Base-by-base conservation (phyloP, 1,284 basidiomycete genomes). In the Phellinidium pouzarii region DNA sequence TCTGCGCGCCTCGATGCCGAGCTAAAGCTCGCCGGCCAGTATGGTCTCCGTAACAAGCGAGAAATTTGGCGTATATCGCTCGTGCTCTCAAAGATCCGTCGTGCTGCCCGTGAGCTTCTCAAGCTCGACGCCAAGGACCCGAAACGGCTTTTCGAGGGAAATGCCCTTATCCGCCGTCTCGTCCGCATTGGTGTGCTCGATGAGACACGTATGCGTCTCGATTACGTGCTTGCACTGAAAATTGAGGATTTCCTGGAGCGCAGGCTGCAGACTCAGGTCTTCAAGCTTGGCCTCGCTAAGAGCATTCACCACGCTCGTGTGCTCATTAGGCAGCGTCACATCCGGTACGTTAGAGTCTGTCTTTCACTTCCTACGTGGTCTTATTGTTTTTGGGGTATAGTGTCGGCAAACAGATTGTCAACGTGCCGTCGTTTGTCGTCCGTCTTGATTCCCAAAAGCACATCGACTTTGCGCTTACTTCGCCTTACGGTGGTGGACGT, bases 201-300 rank as follows among this genome's bases (percentile, higher is more conserved):
- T 72, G 95, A 99, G 81, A 78, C 83, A 61, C 90, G 94, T 73
- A 98, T 99, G 96, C 86, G 93, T 76, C 90, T 97, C 75, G 94
- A 98, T 89, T 99, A 98, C 87, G 95, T 98, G 78, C 78, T 99
- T 69, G 94, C 94, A 55, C 79, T 98, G 68, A 98, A 98, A 80
- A 88, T 98, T 64, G 95, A 99, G 76, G 95, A 99, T 76, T 99
- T 99, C 87, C 87, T 99, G 84, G 96, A 99, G 82, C 85, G 96
- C 65, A 80, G 96, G 65, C 78, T 99, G 65, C 96, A 99, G 78
- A 99, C 96, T 53, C 96, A 98, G 78, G 96, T 99, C 65, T 99
- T 98, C 91, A 99, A 99, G 84, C 86, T 82, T 61, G 94, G 94
- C 63, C 81, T 99, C 61, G 96, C 96, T 59, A 98, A 98, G 85